A percentile compares a stretch with the other conserved stretches of the same genome.
phyloP scores from a whole-genome alignment of 2,329 filamentous ascomycete genomes.

The Aspergillus aculeatinus region DNA sequence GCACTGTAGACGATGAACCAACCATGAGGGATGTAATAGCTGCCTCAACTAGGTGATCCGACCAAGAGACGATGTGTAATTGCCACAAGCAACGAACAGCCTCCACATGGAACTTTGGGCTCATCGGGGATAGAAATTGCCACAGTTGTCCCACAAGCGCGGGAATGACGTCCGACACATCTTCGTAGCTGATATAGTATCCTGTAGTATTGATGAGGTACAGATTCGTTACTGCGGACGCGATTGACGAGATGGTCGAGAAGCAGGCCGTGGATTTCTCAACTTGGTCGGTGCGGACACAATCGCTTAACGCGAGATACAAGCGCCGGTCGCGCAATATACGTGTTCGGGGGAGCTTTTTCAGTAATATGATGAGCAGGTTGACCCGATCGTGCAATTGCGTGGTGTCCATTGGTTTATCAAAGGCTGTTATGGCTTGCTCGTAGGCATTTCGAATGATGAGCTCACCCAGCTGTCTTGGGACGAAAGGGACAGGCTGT shows the following conservation, averaged over 20 bases:
- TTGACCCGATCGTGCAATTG: slow-evolving; percentile 60
- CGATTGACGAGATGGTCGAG: slow-evolving; percentile 37
- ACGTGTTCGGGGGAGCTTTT: slow-evolving; percentile 40
- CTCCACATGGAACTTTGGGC: slow-evolving; percentile 93
- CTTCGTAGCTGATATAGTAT: slow-evolving; percentile 41
- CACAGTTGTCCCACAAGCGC: slow-evolving; percentile 72
- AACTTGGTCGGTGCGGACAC: slow-evolving; percentile 22
- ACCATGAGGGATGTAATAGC: slow-evolving; percentile 71
- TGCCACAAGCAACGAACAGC: slow-evolving; percentile 83
- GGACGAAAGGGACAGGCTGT: slow-evolving; percentile 58
- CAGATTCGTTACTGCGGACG: slow-evolving; percentile 51
- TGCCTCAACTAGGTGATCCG: slow-evolving; percentile 75
- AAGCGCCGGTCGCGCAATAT: slow-evolving; percentile 35
- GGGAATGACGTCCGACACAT: slow-evolving; percentile 62
- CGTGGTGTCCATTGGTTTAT: slow-evolving; percentile 26
- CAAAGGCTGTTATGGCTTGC: slow-evolving; percentile 34
- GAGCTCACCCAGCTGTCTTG: slow-evolving; percentile 58
- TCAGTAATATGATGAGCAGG: slow-evolving; percentile 55
- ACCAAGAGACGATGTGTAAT: slow-evolving; percentile 69
- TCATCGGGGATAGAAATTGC: slow-evolving; percentile 74
- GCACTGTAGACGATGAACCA: slow-evolving; percentile 34
- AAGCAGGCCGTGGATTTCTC: slow-evolving; percentile 33
- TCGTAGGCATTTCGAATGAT: slow-evolving; percentile 61
- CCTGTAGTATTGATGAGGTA: slow-evolving; percentile 38
- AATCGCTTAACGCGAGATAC: slow-evolving; percentile 34